Conservation (phyloP, 2,329 filamentous ascomycete genomes). For the Blastomyces gilchristii region DNA sequence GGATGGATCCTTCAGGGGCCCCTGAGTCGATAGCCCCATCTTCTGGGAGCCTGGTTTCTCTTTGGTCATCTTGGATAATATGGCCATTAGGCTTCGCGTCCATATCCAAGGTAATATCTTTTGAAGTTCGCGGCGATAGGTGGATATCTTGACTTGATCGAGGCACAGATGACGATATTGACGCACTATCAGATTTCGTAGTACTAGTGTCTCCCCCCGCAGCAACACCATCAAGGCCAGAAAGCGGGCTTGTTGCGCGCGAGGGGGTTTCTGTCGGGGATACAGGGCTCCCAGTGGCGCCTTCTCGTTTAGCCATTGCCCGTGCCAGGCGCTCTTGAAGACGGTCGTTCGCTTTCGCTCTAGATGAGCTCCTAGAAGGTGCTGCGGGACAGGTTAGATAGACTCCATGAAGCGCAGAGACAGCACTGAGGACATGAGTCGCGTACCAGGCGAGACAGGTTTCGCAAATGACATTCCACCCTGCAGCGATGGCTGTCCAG, state of each 20-base stretch:
- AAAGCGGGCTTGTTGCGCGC: constrained; percentile 42
- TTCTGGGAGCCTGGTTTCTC: constrained; percentile 6
- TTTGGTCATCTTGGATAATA: neutral
- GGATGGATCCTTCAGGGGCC: constrained; percentile 14
- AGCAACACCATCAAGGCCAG: constrained; percentile 30
- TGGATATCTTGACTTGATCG: constrained; percentile 25
- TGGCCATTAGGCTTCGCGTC: constrained; percentile 10
- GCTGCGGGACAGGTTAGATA: constrained; percentile 25
- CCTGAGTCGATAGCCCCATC: neutral
- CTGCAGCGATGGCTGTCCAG: constrained; percentile 26
- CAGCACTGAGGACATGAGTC: neutral
- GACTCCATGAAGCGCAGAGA: neutral
- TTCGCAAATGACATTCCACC: constrained; percentile 19
- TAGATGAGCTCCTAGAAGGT: constrained; percentile 55
- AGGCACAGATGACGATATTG: constrained; percentile 13
- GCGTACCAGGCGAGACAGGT: constrained; percentile 24
- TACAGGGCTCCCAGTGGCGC: constrained; percentile 38
- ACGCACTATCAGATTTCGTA: constrained; percentile 14
- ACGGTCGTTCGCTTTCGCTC: constrained; percentile 62
- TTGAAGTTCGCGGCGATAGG: constrained; percentile 19
- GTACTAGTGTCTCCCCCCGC: constrained; percentile 16
- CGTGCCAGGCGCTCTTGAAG: constrained; percentile 83
- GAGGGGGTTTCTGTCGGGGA: constrained; percentile 43
- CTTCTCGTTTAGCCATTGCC: constrained; percentile 65
- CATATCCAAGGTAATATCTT: constrained; percentile 19